A percentile compares a stretch with the other conserved stretches of the same genome.
phyloP scores from a whole-genome alignment of 345 rosid genomes.

The Pistacia integerrima region DNA sequence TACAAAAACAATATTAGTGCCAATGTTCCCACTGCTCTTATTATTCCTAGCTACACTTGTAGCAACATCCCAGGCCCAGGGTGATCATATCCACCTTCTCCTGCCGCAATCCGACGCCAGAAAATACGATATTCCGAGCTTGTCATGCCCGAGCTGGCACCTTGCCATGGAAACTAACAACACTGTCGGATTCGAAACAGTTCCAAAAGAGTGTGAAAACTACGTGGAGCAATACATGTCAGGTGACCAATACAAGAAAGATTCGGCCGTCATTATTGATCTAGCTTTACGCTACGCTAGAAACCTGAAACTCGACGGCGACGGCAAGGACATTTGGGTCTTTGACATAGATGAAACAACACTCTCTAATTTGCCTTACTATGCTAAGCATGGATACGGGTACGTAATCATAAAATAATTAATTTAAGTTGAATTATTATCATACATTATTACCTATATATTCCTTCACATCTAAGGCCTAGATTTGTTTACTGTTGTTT shows the following conservation, averaged over 20 bases:
- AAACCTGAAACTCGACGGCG: constrained; percentile 31
- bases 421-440: not conserved
- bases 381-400: constrained; percentile 40
- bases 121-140: constrained; percentile 17
- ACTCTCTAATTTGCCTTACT: constrained; percentile 44
- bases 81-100: constrained; percentile 32
- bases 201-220: constrained; percentile 49
- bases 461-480: too few relatives aligned
- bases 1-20: not conserved
- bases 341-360: constrained; percentile 53
- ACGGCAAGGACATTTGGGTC: constrained; percentile 46
- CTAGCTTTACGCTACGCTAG: constrained; percentile 44
- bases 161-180: constrained; percentile 64
- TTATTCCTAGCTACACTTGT: constrained; percentile 11
- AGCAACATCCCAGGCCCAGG: constrained; percentile 14
- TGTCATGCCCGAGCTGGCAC: constrained; percentile 62
- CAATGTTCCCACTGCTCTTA: not conserved
- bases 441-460: too few relatives aligned
- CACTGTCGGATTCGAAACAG: constrained; percentile 40
- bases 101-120: constrained; percentile 36
- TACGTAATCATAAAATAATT: constrained; percentile 10
- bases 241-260: constrained; percentile 46
- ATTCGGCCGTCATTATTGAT: constrained; percentile 39
- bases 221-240: constrained; percentile 58
- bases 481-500: too few relatives aligned